Conservation (phyloP, 306 rosid genomes). For the Lathyrus tuberosus region DNA sequence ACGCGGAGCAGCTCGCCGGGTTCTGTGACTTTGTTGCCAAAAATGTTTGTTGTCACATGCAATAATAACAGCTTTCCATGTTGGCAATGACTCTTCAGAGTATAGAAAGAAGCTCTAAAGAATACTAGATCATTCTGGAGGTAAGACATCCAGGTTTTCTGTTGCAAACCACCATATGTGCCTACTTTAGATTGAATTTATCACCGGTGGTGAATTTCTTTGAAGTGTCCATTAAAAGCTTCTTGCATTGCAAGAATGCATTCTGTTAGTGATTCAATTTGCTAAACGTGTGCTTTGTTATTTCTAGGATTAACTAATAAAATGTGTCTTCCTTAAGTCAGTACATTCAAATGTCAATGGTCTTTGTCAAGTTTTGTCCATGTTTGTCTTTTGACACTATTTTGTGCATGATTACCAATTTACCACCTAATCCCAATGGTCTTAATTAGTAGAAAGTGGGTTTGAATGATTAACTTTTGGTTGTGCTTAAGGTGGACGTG, state of each 20-base stretch:
- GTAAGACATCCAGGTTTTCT: not conserved
- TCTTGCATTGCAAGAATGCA: not conserved
- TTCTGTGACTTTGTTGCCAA: slow-evolving; percentile 1
- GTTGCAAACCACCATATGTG: not conserved
- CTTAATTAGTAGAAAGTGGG: too few relatives aligned
- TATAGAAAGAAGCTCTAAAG: not conserved
- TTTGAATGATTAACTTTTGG: too few relatives aligned
- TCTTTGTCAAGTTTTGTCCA: too few relatives aligned
- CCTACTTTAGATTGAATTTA: not conserved
- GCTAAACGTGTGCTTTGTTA: not conserved
- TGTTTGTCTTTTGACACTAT: too few relatives aligned
- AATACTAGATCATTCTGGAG: not conserved
- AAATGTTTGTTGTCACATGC: not conserved
- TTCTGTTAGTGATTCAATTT: not conserved
- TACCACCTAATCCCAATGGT: too few relatives aligned
- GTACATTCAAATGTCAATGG: too few relatives aligned
- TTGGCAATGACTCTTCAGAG: not conserved
- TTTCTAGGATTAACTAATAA: not conserved
- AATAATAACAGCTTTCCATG: not conserved
- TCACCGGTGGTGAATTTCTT: not conserved
- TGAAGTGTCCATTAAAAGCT: not conserved
- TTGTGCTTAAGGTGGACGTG: too few relatives aligned
- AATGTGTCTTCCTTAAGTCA: too few relatives aligned
- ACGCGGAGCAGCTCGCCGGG: not conserved
- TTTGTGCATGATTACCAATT: too few relatives aligned